Evolutionary conservation across 2,329 filamentous ascomycete species (phyloP).

Genomic region (Trichoderma aggressivum): DNA sequence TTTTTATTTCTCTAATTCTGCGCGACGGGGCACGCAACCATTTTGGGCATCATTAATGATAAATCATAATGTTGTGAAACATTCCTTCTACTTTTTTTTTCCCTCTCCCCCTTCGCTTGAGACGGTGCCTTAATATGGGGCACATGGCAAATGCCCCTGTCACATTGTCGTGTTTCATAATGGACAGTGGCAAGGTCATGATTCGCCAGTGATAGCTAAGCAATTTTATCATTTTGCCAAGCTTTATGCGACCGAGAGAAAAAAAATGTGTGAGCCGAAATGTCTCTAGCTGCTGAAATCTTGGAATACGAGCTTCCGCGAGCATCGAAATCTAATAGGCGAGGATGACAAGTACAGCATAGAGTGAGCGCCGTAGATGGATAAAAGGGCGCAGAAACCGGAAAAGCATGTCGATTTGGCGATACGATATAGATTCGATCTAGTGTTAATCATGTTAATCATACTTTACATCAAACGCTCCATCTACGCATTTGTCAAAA

Average conservation of each 20-base stretch:
- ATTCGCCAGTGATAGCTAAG: constrained; percentile 10
- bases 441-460: neutral
- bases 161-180: constrained; percentile 8
- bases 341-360: neutral
- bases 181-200: constrained; percentile 13
- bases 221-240: constrained; percentile 15
- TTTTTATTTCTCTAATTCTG: neutral
- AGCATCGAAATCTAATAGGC: neutral
- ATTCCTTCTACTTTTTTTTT: neutral
- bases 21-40: neutral
- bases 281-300: neutral
- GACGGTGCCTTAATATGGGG: constrained; percentile 9
- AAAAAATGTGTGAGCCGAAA: neutral
- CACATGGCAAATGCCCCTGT: constrained; percentile 10
- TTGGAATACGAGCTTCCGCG: constrained; percentile 4
- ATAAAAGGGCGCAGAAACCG: neutral
- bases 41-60: constrained; percentile 12
- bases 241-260: constrained; percentile 5
- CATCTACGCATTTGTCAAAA: neutral
- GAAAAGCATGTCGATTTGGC: neutral
- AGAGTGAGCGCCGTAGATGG: neutral
- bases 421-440: neutral
- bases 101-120: neutral
- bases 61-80: constrained; percentile 16
- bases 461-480: neutral